These are phyloP conservation scores for Blakeslea trispora DNA, from an alignment of 371 early-diverging fungal species.

Conservation along the genomic window DNA sequence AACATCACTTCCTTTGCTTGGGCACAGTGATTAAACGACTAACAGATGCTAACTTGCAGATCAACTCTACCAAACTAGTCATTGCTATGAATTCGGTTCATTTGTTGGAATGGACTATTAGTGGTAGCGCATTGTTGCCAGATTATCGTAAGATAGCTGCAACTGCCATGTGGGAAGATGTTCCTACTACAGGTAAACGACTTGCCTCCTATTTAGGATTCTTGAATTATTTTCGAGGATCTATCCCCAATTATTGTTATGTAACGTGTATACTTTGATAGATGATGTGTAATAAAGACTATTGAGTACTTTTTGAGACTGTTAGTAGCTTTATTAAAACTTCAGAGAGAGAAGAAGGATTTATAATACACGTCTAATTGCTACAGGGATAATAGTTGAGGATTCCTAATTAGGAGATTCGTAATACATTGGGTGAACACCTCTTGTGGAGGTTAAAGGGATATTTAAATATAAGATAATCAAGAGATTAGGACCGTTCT, in stretches of 20 bases:
- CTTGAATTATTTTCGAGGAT: conserved; percentile 28
- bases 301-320: too few species aligned
- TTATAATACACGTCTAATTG: too few species aligned
- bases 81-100: conserved; percentile 2
- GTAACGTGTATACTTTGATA: too few species aligned
- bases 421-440: too few species aligned
- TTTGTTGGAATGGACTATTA: conserved; percentile 5
- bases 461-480: too few species aligned
- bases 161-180: neutral
- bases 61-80: conserved; percentile 1
- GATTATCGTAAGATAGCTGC: conserved; percentile 6
- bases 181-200: conserved; percentile 12
- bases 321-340: too few species aligned
- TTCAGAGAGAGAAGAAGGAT: too few species aligned
- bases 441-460: too few species aligned
- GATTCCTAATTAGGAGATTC: too few species aligned
- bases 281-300: too few species aligned
- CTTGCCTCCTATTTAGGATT: conserved; percentile 18
- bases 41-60: conserved; percentile 1
- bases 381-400: too few species aligned
- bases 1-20: neutral
- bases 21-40: conserved; percentile 7
- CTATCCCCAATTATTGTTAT: conserved; percentile 13
- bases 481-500: too few species aligned
- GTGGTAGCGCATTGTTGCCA: conserved; percentile 3